phyloP scores from a whole-genome alignment of 75 land plant species.

The Sequoiadendron giganteum region DNA sequence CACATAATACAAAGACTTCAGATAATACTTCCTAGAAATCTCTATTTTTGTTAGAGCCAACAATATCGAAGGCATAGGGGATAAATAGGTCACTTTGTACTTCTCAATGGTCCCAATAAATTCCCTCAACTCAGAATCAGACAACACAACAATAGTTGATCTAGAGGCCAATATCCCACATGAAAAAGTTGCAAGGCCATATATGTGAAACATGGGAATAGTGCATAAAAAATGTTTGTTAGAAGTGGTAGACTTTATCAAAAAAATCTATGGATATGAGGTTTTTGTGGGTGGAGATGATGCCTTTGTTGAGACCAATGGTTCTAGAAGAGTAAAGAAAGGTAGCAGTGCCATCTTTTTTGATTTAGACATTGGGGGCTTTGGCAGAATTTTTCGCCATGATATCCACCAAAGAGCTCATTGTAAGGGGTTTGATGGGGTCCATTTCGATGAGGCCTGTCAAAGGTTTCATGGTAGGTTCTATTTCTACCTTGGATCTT shows the following conservation, averaged over 20 bases:
- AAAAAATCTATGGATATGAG: conserved; percentile 57
- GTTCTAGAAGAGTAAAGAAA: conserved; percentile 88
- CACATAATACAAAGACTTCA: conserved; percentile 47
- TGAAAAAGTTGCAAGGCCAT: conserved; percentile 62
- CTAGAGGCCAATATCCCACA: conserved; percentile 49
- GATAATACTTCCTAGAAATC: conserved; percentile 40
- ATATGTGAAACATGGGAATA: conserved; percentile 23
- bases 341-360: conserved; percentile 27
- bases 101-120: conserved; percentile 53
- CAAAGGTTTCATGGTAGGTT: too few relatives aligned
- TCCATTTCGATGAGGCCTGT: too few relatives aligned
- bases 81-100: conserved; percentile 54
- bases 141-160: conserved; percentile 56
- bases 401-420: neutral
- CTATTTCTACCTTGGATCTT: too few relatives aligned
- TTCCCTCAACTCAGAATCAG: conserved; percentile 66
- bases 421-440: neutral
- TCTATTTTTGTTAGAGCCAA: conserved; percentile 53
- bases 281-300: conserved; percentile 60
- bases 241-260: conserved; percentile 13
- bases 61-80: conserved; percentile 89
- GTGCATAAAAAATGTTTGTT: conserved; percentile 40
- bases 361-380: neutral
- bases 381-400: neutral
- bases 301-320: conserved; percentile 87